Base-by-base conservation (phyloP, 257 asterid species). In the Rehmannia glutinosa region DNA sequence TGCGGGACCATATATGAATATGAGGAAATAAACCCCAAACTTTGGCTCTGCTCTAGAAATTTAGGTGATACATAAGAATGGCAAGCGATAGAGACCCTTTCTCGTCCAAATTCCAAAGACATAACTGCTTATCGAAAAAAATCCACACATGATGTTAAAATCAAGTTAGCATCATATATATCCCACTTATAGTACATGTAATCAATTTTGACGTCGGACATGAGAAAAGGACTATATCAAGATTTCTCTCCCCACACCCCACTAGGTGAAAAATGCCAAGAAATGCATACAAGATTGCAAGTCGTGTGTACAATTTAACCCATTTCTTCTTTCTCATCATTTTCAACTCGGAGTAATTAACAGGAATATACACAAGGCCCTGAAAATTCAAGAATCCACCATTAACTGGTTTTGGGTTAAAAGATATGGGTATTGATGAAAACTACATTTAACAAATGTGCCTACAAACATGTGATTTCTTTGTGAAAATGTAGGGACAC, bases 211-310 rank as follows among this genome's bases (percentile, higher is more conserved):
- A 45, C 49, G 67, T 41, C 74, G 62, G 68, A 74, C 72, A 70
- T 35, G 60, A 66, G 66, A 54, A 69, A 70, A 59, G 61, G 75
- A 53, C 49, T 52, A 35, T 32, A 42, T 42, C 19, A 47, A 25
- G 30, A 30, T n/a, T 27, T 59, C 28, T 28, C 41, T 47, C 62
- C 69, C 55, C 47, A 49, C 72, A 53, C 54, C 54, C 63, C 35
- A 53, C 62, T 23, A 46, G 71, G 54, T 16, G 66, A 64, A 56
- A 36, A 45, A 16, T 62, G 58, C 62, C 75, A 66, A 57, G 55
- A 66, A 62, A 57, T n/a, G n/a, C 56, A 61, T 51, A 72, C 73
- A 71, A 62, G 69, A 66, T 56, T 66, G 75, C 83, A 65, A 78
- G 83, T 80, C n/a, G n/a, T 78, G 78, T 76, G 70, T 43, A 38